Percentiles rank a stretch among this genome's conserved stretches.
phyloP scores from a whole-genome alignment of 1,284 basidiomycete species.

The Ceratobasidium sp. region DNA sequence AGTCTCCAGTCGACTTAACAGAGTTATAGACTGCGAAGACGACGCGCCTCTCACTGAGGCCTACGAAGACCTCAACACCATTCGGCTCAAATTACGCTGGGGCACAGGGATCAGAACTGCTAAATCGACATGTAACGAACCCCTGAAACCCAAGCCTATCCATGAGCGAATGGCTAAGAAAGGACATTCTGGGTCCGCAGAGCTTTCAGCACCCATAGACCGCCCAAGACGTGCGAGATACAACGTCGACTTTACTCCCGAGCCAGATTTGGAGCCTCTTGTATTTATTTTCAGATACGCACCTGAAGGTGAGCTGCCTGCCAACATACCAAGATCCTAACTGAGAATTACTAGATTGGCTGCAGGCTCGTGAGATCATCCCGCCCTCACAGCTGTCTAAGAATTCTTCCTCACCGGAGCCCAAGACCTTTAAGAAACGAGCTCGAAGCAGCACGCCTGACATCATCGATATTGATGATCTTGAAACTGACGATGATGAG shows the following conservation, averaged over 20 bases:
- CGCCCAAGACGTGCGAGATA: not conserved
- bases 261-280: not conserved
- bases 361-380: not conserved
- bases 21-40: not conserved
- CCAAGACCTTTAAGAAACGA: not conserved
- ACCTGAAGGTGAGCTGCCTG: conserved; percentile 7
- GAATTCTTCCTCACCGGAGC: not conserved
- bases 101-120: conserved; percentile 5
- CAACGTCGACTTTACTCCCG: not conserved
- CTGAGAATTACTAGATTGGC: not conserved
- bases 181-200: not conserved
- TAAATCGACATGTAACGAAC: not conserved
- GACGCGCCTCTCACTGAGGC: not conserved
- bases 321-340: not conserved
- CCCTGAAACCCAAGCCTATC: not conserved
- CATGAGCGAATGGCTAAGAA: conserved; percentile 22
- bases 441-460: not conserved
- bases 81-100: conserved; percentile 18
- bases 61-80: conserved; percentile 13
- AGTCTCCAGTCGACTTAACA: not conserved
- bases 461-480: not conserved
- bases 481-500: conserved; percentile 7
- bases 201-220: not conserved
- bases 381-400: not conserved
- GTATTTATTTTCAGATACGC: conserved; percentile 11